Evolutionary conservation across 495 filamentous ascomycete species (phyloP).

Genomic region (Hyphodiscus hymeniophilus): DNA sequence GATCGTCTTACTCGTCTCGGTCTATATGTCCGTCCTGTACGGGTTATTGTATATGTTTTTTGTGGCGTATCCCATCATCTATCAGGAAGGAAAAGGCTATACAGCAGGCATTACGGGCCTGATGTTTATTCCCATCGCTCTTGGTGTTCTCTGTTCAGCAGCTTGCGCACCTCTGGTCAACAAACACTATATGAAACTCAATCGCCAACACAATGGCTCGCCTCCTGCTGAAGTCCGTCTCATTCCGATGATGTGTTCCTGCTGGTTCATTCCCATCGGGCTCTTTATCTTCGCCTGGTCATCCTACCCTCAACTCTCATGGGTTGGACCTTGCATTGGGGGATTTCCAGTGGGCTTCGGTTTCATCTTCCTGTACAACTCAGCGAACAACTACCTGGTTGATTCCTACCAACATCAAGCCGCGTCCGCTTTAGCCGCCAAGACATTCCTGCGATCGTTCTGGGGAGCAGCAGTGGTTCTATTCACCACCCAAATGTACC

Average conservation of each 20-base stretch:
- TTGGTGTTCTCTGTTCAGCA: constrained; percentile 59
- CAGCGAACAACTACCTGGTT: constrained; percentile 75
- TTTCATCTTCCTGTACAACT: constrained; percentile 81
- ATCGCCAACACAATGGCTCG: constrained; percentile 49
- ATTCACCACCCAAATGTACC: constrained; percentile 78
- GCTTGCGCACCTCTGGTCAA: constrained; percentile 63
- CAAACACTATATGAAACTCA: constrained; percentile 62
- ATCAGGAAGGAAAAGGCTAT: constrained; percentile 64
- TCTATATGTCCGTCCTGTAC: constrained; percentile 51
- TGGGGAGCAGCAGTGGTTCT: constrained; percentile 71
- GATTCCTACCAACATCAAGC: constrained; percentile 81
- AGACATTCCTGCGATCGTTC: constrained; percentile 70
- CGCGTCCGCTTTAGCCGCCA: constrained; percentile 77
- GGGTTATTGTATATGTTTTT: constrained; percentile 57
- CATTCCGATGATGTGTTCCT: constrained; percentile 78
- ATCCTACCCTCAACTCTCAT: constrained; percentile 54
- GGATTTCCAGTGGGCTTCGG: constrained; percentile 76
- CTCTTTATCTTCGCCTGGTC: constrained; percentile 80
- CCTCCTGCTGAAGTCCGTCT: constrained; percentile 70
- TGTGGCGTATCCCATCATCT: constrained; percentile 73
- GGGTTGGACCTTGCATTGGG: constrained; percentile 64
- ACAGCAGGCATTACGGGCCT: constrained; percentile 63
- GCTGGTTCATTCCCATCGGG: constrained; percentile 49
- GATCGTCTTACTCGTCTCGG: constrained; percentile 67
- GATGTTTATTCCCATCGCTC: constrained; percentile 71